A percentile compares a stretch with the other conserved stretches of the same genome.
Conservation (phyloP, 2,329 filamentous ascomycete genomes). For the Neophaeococcomyces mojaviensis region DNA sequence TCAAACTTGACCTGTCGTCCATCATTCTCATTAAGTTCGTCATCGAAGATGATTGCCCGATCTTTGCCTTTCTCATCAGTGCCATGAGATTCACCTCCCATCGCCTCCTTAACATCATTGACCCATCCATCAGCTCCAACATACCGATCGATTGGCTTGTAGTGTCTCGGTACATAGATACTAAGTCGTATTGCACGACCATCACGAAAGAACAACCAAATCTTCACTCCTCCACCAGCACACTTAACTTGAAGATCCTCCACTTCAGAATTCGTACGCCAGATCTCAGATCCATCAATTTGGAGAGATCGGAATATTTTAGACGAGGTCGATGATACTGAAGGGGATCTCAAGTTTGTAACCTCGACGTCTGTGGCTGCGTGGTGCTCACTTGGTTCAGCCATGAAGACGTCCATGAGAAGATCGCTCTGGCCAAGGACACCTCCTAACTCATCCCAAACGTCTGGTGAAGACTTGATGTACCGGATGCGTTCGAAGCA, state of each 20-base stretch:
- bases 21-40: neutral
- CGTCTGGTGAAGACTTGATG: constrained; percentile 10
- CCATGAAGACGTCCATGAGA: constrained; percentile 18
- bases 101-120: constrained; percentile 2
- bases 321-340: neutral
- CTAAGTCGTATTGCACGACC: constrained; percentile 12
- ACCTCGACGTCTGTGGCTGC: neutral
- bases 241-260: constrained; percentile 19
- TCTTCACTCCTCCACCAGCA: constrained; percentile 15
- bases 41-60: neutral
- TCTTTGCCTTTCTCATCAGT: neutral
- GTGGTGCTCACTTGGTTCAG: neutral
- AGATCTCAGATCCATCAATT: constrained; percentile 14
- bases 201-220: constrained; percentile 20
- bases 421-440: constrained; percentile 21
- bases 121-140: constrained; percentile 17
- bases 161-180: constrained; percentile 12
- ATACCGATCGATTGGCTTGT: constrained; percentile 6
- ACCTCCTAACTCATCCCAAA: constrained; percentile 18
- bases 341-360: neutral
- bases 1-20: constrained; percentile 4
- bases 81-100: neutral
- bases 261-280: constrained; percentile 11
- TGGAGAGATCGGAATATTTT: constrained; percentile 9
- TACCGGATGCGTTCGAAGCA: constrained; percentile 33